A percentile compares a stretch with the other conserved stretches of the same genome.
These are phyloP conservation scores for Trichocomaceae sp. DNA, from an alignment of 2,329 filamentous ascomycete genomes.

Conservation along the genomic window DNA sequence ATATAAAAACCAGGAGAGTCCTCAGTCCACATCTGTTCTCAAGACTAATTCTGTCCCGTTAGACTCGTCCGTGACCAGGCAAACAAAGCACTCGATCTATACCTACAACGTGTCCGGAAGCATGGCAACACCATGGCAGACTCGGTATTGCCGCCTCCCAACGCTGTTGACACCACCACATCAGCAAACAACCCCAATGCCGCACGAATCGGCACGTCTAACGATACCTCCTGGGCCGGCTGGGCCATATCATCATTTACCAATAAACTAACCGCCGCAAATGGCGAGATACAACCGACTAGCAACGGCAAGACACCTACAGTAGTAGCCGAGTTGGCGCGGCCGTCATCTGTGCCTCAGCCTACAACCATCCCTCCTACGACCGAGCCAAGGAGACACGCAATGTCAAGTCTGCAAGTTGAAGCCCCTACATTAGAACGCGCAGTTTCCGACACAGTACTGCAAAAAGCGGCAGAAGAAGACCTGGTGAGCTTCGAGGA, in stretches of 20 bases:
- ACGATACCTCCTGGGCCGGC: constrained; percentile 72
- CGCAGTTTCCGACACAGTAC: constrained; percentile 38
- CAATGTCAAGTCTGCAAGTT: constrained; percentile 21
- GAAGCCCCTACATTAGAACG: constrained; percentile 26
- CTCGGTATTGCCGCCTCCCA: constrained; percentile 62
- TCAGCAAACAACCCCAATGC: constrained; percentile 34
- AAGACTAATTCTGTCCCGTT: not conserved
- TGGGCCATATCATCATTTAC: constrained; percentile 99
- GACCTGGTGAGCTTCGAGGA: constrained; percentile 24
- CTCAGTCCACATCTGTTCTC: not conserved
- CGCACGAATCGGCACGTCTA: constrained; percentile 73
- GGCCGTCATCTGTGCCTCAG: constrained; percentile 46
- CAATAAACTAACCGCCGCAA: constrained; percentile 78
- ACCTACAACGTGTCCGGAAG: constrained; percentile 75
- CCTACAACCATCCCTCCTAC: constrained; percentile 27
- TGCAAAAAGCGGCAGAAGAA: constrained; percentile 41
- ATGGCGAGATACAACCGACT: constrained; percentile 72
- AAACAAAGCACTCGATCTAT: constrained; percentile 79
- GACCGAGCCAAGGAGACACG: constrained; percentile 18
- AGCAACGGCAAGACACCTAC: constrained; percentile 42
- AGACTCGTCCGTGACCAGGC: constrained; percentile 81
- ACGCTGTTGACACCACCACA: constrained; percentile 39
- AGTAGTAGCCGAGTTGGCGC: constrained; percentile 38
- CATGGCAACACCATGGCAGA: constrained; percentile 73
- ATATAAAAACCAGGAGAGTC: not conserved